Conservation (phyloP, 495 filamentous ascomycete species). For the Choiromyces venosus region DNA sequence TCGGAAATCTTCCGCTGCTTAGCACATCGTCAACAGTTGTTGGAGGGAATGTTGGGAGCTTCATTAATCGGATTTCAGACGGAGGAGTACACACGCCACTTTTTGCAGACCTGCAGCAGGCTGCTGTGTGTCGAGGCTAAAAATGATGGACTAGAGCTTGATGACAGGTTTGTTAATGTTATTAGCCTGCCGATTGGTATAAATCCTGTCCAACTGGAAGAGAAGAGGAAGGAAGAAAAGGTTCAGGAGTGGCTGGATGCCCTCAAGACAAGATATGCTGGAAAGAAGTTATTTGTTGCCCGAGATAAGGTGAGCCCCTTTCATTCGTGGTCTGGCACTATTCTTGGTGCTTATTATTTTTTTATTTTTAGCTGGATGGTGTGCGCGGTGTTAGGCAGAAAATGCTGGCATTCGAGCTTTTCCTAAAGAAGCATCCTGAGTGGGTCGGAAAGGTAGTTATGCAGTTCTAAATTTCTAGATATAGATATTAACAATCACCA, state of each 20-base stretch:
- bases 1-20: slow-evolving; percentile 92
- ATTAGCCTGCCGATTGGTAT: slow-evolving; percentile 71
- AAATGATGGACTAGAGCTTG: slow-evolving; percentile 78
- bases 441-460: slow-evolving; percentile 66
- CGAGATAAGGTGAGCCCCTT: slow-evolving; percentile 61
- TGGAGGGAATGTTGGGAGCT: slow-evolving; percentile 85
- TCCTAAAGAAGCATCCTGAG: slow-evolving; percentile 85
- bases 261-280: slow-evolving; percentile 71
- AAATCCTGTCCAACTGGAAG: slow-evolving; percentile 67
- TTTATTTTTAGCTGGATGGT: slow-evolving; percentile 57
- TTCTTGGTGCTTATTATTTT: slow-evolving; percentile 17
- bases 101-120: slow-evolving; percentile 87
- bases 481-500: slow-evolving; percentile 31
- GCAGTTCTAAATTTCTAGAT: neutral
- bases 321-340: neutral
- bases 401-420: slow-evolving; percentile 84
- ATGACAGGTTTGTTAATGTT: slow-evolving; percentile 86
- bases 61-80: slow-evolving; percentile 91
- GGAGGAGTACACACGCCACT: slow-evolving; percentile 84
- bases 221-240: slow-evolving; percentile 64
- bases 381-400: slow-evolving; percentile 88
- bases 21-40: slow-evolving; percentile 71
- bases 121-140: slow-evolving; percentile 81
- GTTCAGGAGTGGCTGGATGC: slow-evolving; percentile 71
- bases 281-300: slow-evolving; percentile 82